These are phyloP conservation scores for Pseudisothecium myosuroides DNA, from an alignment of 225 moss, liverwort and hornwort species.

Conservation along the genomic window DNA sequence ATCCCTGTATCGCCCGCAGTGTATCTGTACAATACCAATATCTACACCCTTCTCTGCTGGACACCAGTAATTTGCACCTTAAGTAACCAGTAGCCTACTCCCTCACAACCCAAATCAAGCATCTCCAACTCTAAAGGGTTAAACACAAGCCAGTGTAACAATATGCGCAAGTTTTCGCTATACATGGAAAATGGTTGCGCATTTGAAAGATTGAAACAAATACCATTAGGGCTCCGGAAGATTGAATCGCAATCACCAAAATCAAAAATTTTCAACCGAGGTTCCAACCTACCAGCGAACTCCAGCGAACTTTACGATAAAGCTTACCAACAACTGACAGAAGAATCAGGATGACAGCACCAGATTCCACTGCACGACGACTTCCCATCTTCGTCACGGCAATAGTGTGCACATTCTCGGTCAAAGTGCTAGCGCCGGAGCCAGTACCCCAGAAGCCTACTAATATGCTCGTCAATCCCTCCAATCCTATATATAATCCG, in stretches of 20 bases:
- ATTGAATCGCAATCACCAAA: background rate
- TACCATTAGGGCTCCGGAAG: background rate
- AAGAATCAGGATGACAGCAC: slow-evolving; percentile 62
- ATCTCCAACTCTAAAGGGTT: background rate
- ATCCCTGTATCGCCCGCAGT: background rate
- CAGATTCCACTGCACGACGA: slow-evolving; percentile 72
- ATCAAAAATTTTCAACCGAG: background rate
- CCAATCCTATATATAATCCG: slow-evolving; percentile 77
- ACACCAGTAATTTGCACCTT: background rate
- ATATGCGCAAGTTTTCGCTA: background rate
- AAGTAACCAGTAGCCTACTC: background rate
- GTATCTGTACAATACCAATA: background rate
- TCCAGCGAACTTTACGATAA: background rate
- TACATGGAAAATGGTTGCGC: background rate
- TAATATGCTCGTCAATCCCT: slow-evolving; percentile 71
- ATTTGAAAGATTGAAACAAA: background rate
- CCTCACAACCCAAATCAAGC: background rate
- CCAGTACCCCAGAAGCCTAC: slow-evolving; percentile 98
- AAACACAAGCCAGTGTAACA: background rate
- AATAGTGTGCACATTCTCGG: slow-evolving; percentile 95
- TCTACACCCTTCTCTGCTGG: background rate
- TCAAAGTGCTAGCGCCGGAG: slow-evolving; percentile 70
- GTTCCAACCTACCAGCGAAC: background rate
- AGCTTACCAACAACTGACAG: slow-evolving; percentile 66
- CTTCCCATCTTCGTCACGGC: slow-evolving; percentile 99